Evolutionary conservation across 805 yeast species (phyloP), one percentile per base, ranked within the genome.

Genomic region (Candida ponderosae): DNA sequence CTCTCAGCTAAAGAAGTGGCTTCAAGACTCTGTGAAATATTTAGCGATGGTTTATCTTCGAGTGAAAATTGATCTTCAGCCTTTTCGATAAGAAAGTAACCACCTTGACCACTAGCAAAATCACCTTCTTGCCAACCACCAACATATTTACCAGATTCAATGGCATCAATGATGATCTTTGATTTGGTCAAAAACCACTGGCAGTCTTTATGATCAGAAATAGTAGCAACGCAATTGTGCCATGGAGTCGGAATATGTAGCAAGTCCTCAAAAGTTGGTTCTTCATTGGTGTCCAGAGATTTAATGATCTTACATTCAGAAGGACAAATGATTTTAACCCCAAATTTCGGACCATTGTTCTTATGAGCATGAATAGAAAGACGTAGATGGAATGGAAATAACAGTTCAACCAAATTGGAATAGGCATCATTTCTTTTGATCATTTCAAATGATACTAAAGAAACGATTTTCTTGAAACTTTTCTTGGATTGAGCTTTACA

Each of bases 161-260:
- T 45, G 1, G 70, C 69, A 36, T 64, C 60, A 26, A 44, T 47
- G 18, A 65, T 59, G 14, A 58, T 51, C 33, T 53, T 56, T 4
- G 68, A 54, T 41, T 62, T 64, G 5, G 67, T 59, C 43, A 66
- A 53, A 40, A 49, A 62, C 39, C 40, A 54, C 16, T 40, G 42
- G 14, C 28, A 24, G 14, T 24, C 28, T 6, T 57, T 51, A 27
- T 54, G 53, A 24, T 64, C 67, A 33, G 61, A 63, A 37, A 69
- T 52, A 35, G 60, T 58, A 18, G 72, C 69, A 13, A 76, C 66
- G 36, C 74, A 60, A 45, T 76, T 76, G 53, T 76, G 82, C 81
- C 81, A 76, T 33, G 82, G 81, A 0, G 81, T 76, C 34, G 82
- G 81, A 40, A 76, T 74, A 51, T 76, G 82, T 40, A 76, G 63